Evolutionary conservation across 495 filamentous ascomycete genomes (phyloP), one percentile per base, ranked within the genome.

Genomic region (Massariosphaeria phaeospora): DNA sequence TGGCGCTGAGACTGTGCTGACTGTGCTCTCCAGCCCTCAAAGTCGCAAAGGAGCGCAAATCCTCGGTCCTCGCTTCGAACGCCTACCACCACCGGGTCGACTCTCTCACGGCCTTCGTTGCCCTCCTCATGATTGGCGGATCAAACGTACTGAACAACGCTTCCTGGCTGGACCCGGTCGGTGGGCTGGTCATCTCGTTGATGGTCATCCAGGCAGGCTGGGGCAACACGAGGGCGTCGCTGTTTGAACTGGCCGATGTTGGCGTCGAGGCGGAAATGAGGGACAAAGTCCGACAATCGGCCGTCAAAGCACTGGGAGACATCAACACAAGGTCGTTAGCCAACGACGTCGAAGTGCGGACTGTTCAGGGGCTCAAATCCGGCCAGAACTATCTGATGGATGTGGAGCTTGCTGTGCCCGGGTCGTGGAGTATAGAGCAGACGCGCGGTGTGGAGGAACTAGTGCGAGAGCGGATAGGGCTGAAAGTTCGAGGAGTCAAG

Each of bases 51-150:
- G 87, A 95, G 65, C 84, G 89, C 63, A 95, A 96, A 67, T 95
- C 89, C 2, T 91, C 89, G 13, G 90, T 98, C 47, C 83, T 98
- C n/a, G 89, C 91, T 18, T 95, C 89, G 42, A 98, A 98, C 67
- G 93, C 93, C 3, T 77, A 95, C 57, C 93, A 98, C 70, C 93
- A 98, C 75, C 87, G 93, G 42, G 84, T 98, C 65, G 93, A 98
- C 69, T 95, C 88, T 43, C 78, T 96, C 20, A 97, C 93, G 0
- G 88, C 89, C 42, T 85, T 98, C 58, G 93, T 96, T 44, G 93
- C 93, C 10, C 76, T 98, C 12, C 70, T 83, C 42, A 89, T 86
- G 15, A 95, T 98, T 64, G 80, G 85, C 24, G 91, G 89, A 26
- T 87, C 88, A n/a, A 91, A 95, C 68, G 69, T 95, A 42, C 79